Evolutionary conservation across 139 green algal species (phyloP), one percentile per base, ranked within the genome.

Genomic region (Nannochloris sp.): DNA sequence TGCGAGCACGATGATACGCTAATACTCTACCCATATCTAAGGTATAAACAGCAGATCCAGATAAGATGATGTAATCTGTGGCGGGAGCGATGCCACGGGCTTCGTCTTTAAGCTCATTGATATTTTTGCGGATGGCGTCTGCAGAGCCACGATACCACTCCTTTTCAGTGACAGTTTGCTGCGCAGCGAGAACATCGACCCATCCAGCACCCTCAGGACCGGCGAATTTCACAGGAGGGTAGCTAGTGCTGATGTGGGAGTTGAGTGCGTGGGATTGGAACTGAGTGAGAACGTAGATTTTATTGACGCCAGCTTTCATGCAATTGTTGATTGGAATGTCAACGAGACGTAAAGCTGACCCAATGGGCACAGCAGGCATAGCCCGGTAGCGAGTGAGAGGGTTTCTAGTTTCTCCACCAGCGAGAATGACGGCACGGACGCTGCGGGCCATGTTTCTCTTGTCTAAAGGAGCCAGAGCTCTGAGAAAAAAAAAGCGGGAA

Each of bases 241-340:
- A 85, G 39, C 33, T 65, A 3, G 37, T 48, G 29, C 61, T 54
- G 33, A 85, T 72, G 58, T 85, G 76, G 24, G 68, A 74, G 57
- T 85, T 84, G 2, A 85, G 65, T 3, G 37, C 64, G 65, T 81
- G 70, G n/a, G 64, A 77, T 47, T 85, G 79, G 68, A 82, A 85
- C 65, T 85, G 79, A 10, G 79, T 85, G 42, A 85, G 62, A 29
- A 85, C 77, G 37, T 83, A 83, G 65, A 86, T 76, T 35, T 84
- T 84, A 65, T 84, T 86, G 54, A 86, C 60, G 46, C 79, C 79
- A 24, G 76, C 63, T 6, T 61, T 58, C 15, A 86, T 74, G 73
- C 73, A 82, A 57, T 86, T 86, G 56, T 76, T 84, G 65, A 86
- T 78, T 4, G 79, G 66, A 3, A 84, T 44, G 36, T 86, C 79